These are phyloP conservation scores for Geotrichum europaeum DNA, from an alignment of 1,139 yeast genomes.

Conservation along the genomic window DNA sequence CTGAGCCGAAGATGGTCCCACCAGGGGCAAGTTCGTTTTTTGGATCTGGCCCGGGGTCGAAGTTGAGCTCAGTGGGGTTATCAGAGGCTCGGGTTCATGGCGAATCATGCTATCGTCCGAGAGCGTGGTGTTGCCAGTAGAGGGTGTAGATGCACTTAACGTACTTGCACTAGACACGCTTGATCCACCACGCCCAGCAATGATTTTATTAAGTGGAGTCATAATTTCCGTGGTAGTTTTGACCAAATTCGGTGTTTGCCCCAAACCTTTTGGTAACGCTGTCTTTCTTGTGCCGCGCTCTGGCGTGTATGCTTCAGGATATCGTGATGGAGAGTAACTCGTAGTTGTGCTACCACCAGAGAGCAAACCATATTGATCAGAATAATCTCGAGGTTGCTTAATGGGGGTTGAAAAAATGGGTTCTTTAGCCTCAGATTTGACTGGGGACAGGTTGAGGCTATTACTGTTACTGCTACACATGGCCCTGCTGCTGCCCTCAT, in stretches of 20 bases:
- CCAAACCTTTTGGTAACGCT: neutral
- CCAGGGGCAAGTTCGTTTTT: conserved; percentile 21
- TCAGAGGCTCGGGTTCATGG: neutral
- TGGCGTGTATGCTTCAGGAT: neutral
- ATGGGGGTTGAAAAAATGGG: conserved; percentile 11
- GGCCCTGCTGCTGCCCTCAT: neutral
- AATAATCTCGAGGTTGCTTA: conserved; percentile 23
- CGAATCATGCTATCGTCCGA: neutral
- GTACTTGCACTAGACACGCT: neutral
- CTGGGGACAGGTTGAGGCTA: conserved; percentile 1
- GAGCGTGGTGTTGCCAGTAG: neutral
- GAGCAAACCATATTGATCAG: conserved; percentile 22
- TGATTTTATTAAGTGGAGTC: neutral
- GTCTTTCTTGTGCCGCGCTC: neutral
- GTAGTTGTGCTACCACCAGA: conserved; percentile 4
- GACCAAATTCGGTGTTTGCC: neutral
- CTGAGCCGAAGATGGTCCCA: conserved; percentile 39
- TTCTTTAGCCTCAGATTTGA: neutral
- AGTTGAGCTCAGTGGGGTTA: neutral
- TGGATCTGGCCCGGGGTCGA: conserved; percentile 2
- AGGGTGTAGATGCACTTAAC: neutral
- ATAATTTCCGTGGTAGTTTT: neutral
- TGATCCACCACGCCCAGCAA: neutral
- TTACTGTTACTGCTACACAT: neutral
- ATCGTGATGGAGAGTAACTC: neutral